Base-by-base conservation (phyloP, 495 filamentous ascomycete genomes). In the Sporormia fimetaria region DNA sequence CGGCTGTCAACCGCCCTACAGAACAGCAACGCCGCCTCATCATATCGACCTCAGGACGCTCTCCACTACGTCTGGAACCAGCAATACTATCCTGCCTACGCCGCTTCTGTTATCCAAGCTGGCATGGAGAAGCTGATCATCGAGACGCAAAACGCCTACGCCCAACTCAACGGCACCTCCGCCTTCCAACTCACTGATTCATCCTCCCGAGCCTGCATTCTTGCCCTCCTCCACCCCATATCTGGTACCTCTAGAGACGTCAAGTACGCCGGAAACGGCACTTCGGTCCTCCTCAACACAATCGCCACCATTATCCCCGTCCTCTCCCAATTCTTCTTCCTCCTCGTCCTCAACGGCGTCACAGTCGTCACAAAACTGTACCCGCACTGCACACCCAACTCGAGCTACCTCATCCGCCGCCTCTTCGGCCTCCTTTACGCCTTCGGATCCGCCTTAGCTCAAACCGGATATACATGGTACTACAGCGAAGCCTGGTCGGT, bases 281-380 rank as follows among this genome's bases (percentile, higher is more conserved):
- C 38, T 2, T 21, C 37, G 16, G 33, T 43, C 25, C 27, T 49
- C 6, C 29, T 49, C 9, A 43, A 30, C 32, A 49, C 38, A 3
- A 21, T 49, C 15, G 20, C 45, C 17, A 43, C 43, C 32, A 39
- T 33, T 8, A 49, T 49, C 32, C 45, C 45, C 26, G 21, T 42
- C 17, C 31, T 49, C 5, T 33, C 37, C n/a, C 45, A 49, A 33
- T 49, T 42, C 27, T 49, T 49, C 39, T 49, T 49, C 39, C 39
- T 49, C 23, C 45, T 49, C 14, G 45, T 36, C 24, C 28, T 49
- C 5, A 49, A 49, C 39, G 45, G 45, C 7, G 33, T 34, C 11
- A 20, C 25, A 3, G 23, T 7, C 11, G 31, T 42, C 37, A 38
- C 42, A 27, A 16, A 43, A 21, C 24, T 49, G 20, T 49, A 49